phyloP scores from a whole-genome alignment of 805 yeast genomes.

The Hanseniaspora meyeri region DNA sequence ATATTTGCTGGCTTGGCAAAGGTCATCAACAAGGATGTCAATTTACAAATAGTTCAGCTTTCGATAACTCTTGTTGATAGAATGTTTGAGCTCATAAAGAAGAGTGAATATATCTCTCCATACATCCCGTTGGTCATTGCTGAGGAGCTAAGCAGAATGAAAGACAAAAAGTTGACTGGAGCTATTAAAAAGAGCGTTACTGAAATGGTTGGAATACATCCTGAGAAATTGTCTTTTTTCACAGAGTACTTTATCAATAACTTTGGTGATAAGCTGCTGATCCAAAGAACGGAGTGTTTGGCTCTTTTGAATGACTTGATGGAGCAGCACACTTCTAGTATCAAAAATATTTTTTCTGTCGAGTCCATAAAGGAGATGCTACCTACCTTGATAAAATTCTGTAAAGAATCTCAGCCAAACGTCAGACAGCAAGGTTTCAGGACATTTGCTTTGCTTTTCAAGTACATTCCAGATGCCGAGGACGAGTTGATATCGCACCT shows the following conservation, averaged over 20 bases:
- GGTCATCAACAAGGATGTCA: slow-evolving; percentile 68
- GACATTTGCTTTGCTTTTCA: slow-evolving; percentile 68
- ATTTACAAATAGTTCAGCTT: slow-evolving; percentile 69
- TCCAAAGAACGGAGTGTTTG: slow-evolving; percentile 58
- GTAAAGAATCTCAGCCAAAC: slow-evolving; percentile 73
- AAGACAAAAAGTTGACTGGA: slow-evolving; percentile 60
- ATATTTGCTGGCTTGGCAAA: slow-evolving; percentile 54
- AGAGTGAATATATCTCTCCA: slow-evolving; percentile 31
- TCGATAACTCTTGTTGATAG: slow-evolving; percentile 56
- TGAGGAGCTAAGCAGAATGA: slow-evolving; percentile 68
- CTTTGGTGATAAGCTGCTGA: slow-evolving; percentile 62
- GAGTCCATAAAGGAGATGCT: slow-evolving; percentile 30
- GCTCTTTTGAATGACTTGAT: slow-evolving; percentile 55
- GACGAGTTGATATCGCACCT: slow-evolving; percentile 44
- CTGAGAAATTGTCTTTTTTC: slow-evolving; percentile 48
- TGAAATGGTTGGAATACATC: slow-evolving; percentile 16
- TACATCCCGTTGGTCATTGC: slow-evolving; percentile 33
- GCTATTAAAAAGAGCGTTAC: slow-evolving; percentile 44
- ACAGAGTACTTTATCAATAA: slow-evolving; percentile 37
- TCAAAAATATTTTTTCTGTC: slow-evolving; percentile 11
- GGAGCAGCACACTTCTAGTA: slow-evolving; percentile 24
- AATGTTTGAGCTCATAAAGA: slow-evolving; percentile 55
- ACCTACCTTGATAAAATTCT: slow-evolving; percentile 45
- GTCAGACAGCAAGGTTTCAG: slow-evolving; percentile 68
- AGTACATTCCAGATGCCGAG: slow-evolving; percentile 51